A percentile compares a stretch with the other conserved stretches of the same genome.
Evolutionary conservation across 2,329 filamentous ascomycete species (phyloP).

Genomic region (Xylariaceae sp.): DNA sequence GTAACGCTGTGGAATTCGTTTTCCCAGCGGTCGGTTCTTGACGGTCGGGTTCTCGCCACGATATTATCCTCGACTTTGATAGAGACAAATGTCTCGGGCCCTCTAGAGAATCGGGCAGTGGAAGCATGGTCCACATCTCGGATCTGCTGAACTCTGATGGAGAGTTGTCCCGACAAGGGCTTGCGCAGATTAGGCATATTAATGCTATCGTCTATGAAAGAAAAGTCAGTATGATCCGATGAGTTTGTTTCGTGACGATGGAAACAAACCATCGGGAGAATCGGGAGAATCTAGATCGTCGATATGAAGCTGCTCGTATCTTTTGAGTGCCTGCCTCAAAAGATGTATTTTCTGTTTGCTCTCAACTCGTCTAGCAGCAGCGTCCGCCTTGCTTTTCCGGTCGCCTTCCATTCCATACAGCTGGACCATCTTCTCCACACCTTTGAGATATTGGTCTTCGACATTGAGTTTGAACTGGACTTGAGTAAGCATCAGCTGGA

Average conservation of each 20-base stretch:
- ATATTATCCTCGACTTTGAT: constrained; percentile 95
- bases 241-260: not conserved
- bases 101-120: constrained; percentile 75
- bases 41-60: constrained; percentile 78
- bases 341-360: constrained; percentile 98
- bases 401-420: constrained; percentile 97
- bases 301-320: constrained; percentile 96
- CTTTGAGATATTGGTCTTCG: constrained; percentile 97
- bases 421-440: constrained; percentile 98
- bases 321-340: constrained; percentile 88
- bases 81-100: constrained; percentile 90
- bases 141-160: constrained; percentile 79
- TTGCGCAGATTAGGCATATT: constrained; percentile 93
- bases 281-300: constrained; percentile 73
- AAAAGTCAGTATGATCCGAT: constrained; percentile 14
- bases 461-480: constrained; percentile 98
- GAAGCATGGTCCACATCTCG: constrained; percentile 93
- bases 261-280: constrained; percentile 66
- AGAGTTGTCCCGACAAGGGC: constrained; percentile 85
- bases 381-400: constrained; percentile 89
- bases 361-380: constrained; percentile 81
- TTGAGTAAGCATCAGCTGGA: constrained; percentile 98
- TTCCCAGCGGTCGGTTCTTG: constrained; percentile 84
- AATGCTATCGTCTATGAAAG: constrained; percentile 76
- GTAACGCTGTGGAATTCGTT: constrained; percentile 87